Base-by-base conservation (phyloP, 164 flowering plant species). In the Chimonanthus praecox region DNA sequence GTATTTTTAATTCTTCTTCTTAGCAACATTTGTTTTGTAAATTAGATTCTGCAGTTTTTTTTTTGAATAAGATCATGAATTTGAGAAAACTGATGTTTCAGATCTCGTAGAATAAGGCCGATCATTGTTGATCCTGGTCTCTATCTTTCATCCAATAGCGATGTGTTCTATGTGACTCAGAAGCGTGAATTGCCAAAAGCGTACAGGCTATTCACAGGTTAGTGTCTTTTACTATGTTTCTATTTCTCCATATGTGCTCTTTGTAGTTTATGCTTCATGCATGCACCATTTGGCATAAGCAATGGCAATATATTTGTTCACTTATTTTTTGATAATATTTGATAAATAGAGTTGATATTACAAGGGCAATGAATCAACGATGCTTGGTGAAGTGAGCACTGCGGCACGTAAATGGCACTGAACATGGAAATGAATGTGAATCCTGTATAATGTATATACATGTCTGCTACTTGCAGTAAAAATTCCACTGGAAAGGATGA, bases 51-150 rank as follows among this genome's bases (percentile, higher is more conserved):
- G 13, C 21, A 43, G 11, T 9, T 54, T 54, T 54, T 1, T 13
- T 3, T 54, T 54, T 13, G 60, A 54, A 10, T 10, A 54, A 2
- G 11, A 54, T 54, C 8, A 54, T 10, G 58, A 51, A 15, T 51
- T 51, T 51, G 3, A 54, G 60, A 54, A 10, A 60, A 60, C 67
- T 78, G 68, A 9, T 79, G 73, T 69, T 71, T 64, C 76, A 95
- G 99, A 80, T 82, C 86, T 20, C 79, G 79, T 68, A 86, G 78
- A 70, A 79, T 95, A 83, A 95, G 80, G 76, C 87, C 89, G 1
- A 87, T 93, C 68, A 82, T 89, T 76, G 91, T 95, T 75, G 99
- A 95, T 83, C 97, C 96, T 0, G 94, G 94, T 72, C 87, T 95
- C 58, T 93, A 87, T 84, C 88, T 91, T 47, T 71, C 84, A 5